Evolutionary conservation across 78 protist genomes (phyloP).

Genomic region (Anaeramoeba flamelloides): DNA sequence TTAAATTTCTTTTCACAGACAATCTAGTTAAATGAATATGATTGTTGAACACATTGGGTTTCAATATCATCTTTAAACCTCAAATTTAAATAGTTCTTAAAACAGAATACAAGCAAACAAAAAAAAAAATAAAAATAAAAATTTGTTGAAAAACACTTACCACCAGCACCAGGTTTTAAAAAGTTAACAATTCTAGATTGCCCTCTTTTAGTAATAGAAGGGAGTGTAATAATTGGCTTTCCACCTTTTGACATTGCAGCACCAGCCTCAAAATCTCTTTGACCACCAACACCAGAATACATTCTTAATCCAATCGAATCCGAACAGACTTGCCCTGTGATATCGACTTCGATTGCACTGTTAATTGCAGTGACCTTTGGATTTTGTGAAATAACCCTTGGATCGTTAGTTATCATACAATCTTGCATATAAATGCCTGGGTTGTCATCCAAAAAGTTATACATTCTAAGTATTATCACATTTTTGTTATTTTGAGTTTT

Average conservation of each 20-base stretch:
- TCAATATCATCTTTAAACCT: too few relatives aligned
- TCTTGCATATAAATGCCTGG: neutral
- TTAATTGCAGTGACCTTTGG: slow-evolving; percentile 20
- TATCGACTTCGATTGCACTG: slow-evolving; percentile 29
- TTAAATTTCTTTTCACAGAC: too few relatives aligned
- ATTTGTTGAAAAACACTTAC: too few relatives aligned
- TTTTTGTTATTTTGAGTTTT: slow-evolving; percentile 7
- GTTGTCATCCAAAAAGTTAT: neutral
- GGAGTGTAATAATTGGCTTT: slow-evolving; percentile 32
- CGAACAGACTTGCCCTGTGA: slow-evolving; percentile 32
- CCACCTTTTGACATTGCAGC: slow-evolving; percentile 29
- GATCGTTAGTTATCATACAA: slow-evolving; percentile 4
- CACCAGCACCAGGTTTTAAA: slow-evolving; percentile 9
- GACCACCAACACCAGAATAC: slow-evolving; percentile 36
- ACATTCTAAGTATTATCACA: neutral
- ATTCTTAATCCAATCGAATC: slow-evolving; percentile 23
- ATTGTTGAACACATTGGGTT: too few relatives aligned
- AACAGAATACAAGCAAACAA: too few relatives aligned
- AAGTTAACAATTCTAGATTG: slow-evolving; percentile 8
- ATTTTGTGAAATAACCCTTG: slow-evolving; percentile 15
- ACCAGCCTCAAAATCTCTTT: slow-evolving; percentile 24
- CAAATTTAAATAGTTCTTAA: too few relatives aligned
- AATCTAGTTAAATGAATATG: too few relatives aligned
- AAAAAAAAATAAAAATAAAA: too few relatives aligned
- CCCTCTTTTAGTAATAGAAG: slow-evolving; percentile 8